phyloP scores from a whole-genome alignment of 1,139 yeast genomes.

The Yamadazyma songkhlaensis region DNA sequence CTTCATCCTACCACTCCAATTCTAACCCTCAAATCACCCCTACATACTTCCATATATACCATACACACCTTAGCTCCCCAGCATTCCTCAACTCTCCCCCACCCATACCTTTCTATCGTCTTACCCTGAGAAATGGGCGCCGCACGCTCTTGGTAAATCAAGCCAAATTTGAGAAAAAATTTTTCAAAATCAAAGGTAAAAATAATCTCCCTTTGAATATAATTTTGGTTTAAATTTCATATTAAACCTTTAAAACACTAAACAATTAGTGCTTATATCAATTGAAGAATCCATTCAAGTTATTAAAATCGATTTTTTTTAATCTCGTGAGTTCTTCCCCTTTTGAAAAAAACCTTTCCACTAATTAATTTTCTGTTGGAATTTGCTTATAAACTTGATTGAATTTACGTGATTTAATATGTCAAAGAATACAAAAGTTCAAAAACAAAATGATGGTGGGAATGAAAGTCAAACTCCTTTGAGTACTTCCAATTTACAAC shows the following conservation, averaged over 20 bases:
- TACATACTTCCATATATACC: background rate
- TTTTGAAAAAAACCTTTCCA: background rate
- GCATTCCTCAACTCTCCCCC: no score
- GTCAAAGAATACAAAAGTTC: background rate
- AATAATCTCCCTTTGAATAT: constrained; percentile 4
- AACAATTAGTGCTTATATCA: background rate
- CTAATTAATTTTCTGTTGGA: constrained; percentile 5
- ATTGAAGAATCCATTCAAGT: background rate
- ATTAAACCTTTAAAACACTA: constrained; percentile 1
- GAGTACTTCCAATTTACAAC: constrained; percentile 14
- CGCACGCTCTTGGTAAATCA: no score
- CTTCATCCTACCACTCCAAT: background rate
- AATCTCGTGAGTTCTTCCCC: no score
- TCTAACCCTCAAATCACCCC: no score
- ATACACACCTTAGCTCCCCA: background rate
- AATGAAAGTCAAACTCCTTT: constrained; percentile 6
- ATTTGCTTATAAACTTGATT: background rate
- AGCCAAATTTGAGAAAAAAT: constrained; percentile 1
- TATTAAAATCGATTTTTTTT: no score
- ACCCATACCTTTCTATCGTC: background rate
- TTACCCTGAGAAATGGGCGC: background rate
- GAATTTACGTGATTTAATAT: no score
- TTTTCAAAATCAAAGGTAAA: constrained; percentile 4
- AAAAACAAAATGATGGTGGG: background rate
- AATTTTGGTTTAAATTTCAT: background rate